Percentiles rank a stretch among this genome's conserved stretches.
These are phyloP conservation scores for Cucumis hystrix DNA, from an alignment of 306 rosid species.

Conservation along the genomic window DNA sequence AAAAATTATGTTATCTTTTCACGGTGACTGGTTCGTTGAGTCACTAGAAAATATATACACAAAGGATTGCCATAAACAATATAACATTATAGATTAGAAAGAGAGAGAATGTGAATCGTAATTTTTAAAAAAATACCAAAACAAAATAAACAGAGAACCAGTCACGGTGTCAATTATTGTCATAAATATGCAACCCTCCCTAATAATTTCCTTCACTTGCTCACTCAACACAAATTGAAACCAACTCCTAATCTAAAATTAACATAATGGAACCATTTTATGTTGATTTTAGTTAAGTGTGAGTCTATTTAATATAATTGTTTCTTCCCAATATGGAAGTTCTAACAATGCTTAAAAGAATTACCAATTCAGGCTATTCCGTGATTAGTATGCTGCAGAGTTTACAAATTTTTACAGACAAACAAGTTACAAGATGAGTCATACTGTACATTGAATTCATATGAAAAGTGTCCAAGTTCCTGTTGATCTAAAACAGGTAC, in stretches of 20 bases:
- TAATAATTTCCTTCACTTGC: not conserved
- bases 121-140: not conserved
- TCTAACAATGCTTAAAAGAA: not conserved
- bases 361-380: not conserved
- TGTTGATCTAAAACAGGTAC: conserved; percentile 22
- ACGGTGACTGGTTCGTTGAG: not conserved
- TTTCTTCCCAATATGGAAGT: not conserved
- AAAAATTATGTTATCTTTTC: not conserved
- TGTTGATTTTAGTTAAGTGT: not conserved
- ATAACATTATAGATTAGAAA: not conserved
- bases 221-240: not conserved
- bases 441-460: not conserved
- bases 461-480: not conserved
- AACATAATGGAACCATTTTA: not conserved
- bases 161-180: not conserved
- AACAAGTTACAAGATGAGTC: not conserved
- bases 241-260: not conserved
- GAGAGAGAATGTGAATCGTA: not conserved
- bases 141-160: not conserved
- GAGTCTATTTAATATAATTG: not conserved
- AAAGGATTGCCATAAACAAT: not conserved
- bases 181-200: not conserved
- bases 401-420: not conserved
- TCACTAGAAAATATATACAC: not conserved
- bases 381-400: not conserved